Conservation (phyloP, 805 yeast species). For the Starmera pachycereana region DNA sequence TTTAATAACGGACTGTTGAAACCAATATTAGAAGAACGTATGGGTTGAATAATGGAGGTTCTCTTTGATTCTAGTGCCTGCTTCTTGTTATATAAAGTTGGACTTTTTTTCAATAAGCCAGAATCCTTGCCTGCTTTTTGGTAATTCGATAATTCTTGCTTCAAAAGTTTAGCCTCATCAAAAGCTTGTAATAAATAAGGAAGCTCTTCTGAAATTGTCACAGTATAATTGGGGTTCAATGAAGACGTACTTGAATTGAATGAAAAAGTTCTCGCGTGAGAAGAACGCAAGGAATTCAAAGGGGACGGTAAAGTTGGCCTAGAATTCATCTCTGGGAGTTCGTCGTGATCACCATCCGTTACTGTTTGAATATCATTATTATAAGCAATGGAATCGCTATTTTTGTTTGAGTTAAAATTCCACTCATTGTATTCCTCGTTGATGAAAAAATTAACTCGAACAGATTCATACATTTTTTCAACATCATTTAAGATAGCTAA, state of each 20-base stretch:
- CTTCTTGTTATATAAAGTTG: no score
- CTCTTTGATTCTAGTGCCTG: constrained; percentile 3
- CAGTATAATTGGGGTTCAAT: constrained; percentile 30
- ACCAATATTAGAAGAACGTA: constrained; percentile 11
- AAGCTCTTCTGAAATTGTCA: constrained; percentile 52
- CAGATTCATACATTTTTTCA: constrained; percentile 62
- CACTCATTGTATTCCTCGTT: constrained; percentile 18
- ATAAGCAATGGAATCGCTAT: constrained; percentile 1
- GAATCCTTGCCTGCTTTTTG: constrained; percentile 2
- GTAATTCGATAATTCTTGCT: constrained; percentile 32
- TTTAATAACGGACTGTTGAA: constrained; percentile 14
- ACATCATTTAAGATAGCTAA: constrained; percentile 57
- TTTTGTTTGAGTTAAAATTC: neutral
- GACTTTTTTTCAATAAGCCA: neutral
- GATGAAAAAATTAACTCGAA: constrained; percentile 27
- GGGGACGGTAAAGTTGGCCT: no score
- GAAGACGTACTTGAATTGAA: constrained; percentile 20
- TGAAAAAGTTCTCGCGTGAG: constrained; percentile 9
- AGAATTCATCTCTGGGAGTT: neutral
- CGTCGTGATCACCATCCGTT: constrained; percentile 1
- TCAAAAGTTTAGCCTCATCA: constrained; percentile 47
- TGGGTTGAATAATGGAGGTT: constrained; percentile 9
- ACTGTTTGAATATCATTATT: neutral
- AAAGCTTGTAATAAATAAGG: constrained; percentile 62
- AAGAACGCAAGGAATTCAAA: no score